Base-by-base conservation (phyloP, 2,329 filamentous ascomycete genomes). In the Lojkania enalia region DNA sequence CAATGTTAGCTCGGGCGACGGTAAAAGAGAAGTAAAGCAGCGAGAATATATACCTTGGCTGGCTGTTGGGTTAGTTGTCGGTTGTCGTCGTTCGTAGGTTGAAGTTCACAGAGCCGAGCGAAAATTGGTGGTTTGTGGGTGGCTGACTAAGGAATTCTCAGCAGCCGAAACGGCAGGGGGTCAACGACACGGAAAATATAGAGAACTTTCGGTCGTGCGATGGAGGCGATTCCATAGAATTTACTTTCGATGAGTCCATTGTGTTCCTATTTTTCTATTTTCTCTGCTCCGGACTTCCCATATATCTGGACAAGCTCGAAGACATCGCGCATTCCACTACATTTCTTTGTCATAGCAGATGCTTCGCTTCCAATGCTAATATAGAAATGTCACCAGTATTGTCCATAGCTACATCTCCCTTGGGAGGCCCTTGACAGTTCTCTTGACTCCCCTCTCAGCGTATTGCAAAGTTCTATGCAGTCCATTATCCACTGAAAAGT, bases 31-130 rank as follows among this genome's bases (percentile, higher is more conserved):
- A n/a, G n/a, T n/a, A n/a, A n/a, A n/a, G n/a, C n/a, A n/a, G n/a
- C 35, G n/a, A 29, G 33, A 31, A 27, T 41, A 46, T 49, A 38
- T 61, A 67, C 63, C 63, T 68, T 69, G 62, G 56, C 64, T 67
- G 63, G 55, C 66, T 49, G 64, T 66, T 62, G 59, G 57, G 59
- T 48, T 47, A 35, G 59, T 64, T 52, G 61, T 63, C 57, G 60
- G 51, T 57, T 48, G 54, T 57, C 52, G 58, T 57, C 41, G 54
- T 49, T 49, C 35, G 46, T 46, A 41, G 39, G 57, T 53, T 53
- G 47, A 37, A 43, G 32, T 36, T 49, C 39, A 54, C 18, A 44
- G 23, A 9, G 23, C 23, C 9, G 48, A 45, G 46, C 48, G 59
- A 57, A 61, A 61, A 57, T 63, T 53, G 49, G n/a, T 43, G 56